Base-by-base conservation (phyloP, 306 rosid species). In the Cicer chorassanicum region DNA sequence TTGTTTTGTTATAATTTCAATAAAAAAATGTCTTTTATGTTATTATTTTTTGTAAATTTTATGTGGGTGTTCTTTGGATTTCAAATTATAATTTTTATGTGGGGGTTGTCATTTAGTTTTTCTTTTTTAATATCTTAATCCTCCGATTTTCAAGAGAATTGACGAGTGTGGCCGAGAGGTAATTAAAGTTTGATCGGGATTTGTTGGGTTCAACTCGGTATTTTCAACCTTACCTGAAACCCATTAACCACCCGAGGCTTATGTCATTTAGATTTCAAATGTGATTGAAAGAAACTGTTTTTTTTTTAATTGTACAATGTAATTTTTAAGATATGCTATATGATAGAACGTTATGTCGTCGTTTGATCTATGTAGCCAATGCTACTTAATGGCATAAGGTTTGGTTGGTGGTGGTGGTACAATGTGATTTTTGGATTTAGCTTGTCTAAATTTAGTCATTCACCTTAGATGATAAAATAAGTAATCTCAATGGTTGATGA, bases 261-360 rank as follows among this genome's bases (percentile, higher is more conserved):
- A 24, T 55, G 62, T 55, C 38, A 55, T 55, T 55, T 55, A 18
- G 6, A 59, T 24, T 59, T 34, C 42, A 59, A 59, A 34, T 56
- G 63, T 15, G 6, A 59, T 29, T 59, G 11, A 29, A 59, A 59
- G 16, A 15, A 53, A 50, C 19, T 50, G 56, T 2, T 38, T 36
- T 50, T 14, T 50, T 50, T 50, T 54, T n/a, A 54, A 51, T 8
- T 54, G 14, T 12, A 18, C 1, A 16, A 7, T 40, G 7, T 19
- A 11, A 3, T 9, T 57, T 44, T 24, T 24, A 24, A 24, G 34
- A 24, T 24, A 24, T 24, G 34, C 2, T 24, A 24, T 2, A 24
- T 24, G 34, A 24, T 24, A 24, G 34, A 24, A 24, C 3, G 34
- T 24, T 24, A 24, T 24, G 34, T 24, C 4, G 34, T 24, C 4